Conservation (phyloP, 1,139 yeast genomes). For the Geotrichum candidum region DNA sequence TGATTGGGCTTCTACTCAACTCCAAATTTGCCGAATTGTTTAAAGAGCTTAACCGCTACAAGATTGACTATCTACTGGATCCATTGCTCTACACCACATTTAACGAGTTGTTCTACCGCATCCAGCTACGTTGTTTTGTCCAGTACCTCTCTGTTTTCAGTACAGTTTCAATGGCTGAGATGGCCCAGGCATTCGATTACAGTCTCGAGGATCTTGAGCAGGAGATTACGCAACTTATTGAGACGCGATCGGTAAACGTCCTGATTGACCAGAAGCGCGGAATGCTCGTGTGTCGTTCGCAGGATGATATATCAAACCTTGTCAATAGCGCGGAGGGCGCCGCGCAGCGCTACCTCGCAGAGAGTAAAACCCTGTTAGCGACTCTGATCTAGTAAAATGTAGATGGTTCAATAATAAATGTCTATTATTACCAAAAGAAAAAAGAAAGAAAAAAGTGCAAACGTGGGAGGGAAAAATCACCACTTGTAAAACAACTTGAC, state of each 20-base stretch:
- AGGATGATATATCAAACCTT: background rate
- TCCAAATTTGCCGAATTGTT: constrained; percentile 18
- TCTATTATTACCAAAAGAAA: background rate
- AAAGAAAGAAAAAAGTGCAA: background rate
- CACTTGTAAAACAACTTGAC: constrained; percentile 38
- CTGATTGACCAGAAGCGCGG: constrained; percentile 20
- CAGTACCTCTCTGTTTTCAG: constrained; percentile 25
- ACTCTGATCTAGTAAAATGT: constrained; percentile 1
- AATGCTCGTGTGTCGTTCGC: constrained; percentile 1
- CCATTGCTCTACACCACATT: constrained; percentile 20
- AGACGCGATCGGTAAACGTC: constrained; percentile 10
- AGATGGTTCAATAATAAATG: background rate
- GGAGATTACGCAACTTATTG: constrained; percentile 14
- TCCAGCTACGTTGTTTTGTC: constrained; percentile 22
- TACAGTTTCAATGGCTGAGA: constrained; percentile 18
- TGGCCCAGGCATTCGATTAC: constrained; percentile 17
- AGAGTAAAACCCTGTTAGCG: constrained; percentile 9
- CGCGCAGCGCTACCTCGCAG: constrained; percentile 4
- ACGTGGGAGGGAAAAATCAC: background rate
- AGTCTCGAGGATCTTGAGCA: constrained; percentile 6
- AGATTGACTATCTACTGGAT: constrained; percentile 21
- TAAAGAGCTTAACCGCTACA: constrained; percentile 19
- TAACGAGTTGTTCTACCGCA: constrained; percentile 15
- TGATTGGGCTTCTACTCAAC: constrained; percentile 19
- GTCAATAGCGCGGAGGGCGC: constrained; percentile 6